phyloP scores from a whole-genome alignment of 345 rosid genomes.

The Physaria fendleri region DNA sequence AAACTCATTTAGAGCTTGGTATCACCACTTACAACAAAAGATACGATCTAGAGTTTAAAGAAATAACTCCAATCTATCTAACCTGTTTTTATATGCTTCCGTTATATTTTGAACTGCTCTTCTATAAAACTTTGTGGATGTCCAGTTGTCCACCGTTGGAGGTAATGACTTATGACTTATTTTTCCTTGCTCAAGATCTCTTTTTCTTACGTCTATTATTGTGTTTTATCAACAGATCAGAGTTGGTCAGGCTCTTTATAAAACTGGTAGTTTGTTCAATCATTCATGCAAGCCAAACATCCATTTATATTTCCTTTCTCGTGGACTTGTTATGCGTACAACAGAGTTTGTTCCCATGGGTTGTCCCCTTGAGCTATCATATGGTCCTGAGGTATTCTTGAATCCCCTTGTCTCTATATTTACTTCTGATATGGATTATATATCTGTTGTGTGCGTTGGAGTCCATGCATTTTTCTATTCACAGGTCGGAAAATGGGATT shows the following conservation, averaged over 20 bases:
- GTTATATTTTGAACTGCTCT: neutral
- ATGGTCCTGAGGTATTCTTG: conserved; percentile 69
- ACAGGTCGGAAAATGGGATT: conserved; percentile 75
- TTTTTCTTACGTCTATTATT: neutral
- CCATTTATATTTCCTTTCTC: conserved; percentile 81
- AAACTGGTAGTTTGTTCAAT: conserved; percentile 69
- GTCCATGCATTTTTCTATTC: conserved; percentile 1
- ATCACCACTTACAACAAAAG: neutral
- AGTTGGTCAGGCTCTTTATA: conserved; percentile 77
- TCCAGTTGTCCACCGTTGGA: neutral
- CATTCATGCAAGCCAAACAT: conserved; percentile 89
- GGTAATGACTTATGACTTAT: neutral
- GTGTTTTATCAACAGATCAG: conserved; percentile 40
- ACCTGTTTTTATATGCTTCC: neutral
- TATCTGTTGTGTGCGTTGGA: neutral
- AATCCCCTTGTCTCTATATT: conserved; percentile 10
- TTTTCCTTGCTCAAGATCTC: neutral
- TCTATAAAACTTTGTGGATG: neutral
- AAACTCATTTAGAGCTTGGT: conserved; percentile 3
- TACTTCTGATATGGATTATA: neutral
- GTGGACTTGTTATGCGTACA: conserved; percentile 52
- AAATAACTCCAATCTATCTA: neutral
- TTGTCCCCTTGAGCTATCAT: conserved; percentile 72
- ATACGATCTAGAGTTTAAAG: neutral
- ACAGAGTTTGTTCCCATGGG: conserved; percentile 54